Conservation (phyloP, 2,329 filamentous ascomycete genomes). For the Alternaria novae-zelandiae region DNA sequence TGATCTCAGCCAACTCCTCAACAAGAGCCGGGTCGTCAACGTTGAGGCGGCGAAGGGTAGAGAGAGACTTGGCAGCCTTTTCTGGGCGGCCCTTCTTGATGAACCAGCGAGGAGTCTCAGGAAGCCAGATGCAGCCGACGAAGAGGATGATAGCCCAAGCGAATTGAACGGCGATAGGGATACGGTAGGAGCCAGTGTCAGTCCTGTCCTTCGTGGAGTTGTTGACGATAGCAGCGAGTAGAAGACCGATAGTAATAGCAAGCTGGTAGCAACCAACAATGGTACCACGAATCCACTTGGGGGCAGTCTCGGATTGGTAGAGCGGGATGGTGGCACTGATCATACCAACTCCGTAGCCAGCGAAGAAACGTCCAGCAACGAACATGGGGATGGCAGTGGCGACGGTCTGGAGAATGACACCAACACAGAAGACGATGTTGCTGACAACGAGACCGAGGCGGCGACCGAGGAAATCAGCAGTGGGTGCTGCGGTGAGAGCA, state of each 20-base stretch:
- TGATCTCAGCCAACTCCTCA: slow-evolving; percentile 67
- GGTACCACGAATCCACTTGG: slow-evolving; percentile 75
- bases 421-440: slow-evolving; percentile 47
- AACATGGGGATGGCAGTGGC: slow-evolving; percentile 47
- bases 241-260: slow-evolving; percentile 73
- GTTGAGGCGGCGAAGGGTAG: slow-evolving; percentile 66
- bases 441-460: slow-evolving; percentile 63
- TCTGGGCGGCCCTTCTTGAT: slow-evolving; percentile 69
- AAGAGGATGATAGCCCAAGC: slow-evolving; percentile 74
- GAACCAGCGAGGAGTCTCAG: slow-evolving; percentile 77
- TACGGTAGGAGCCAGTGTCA: slow-evolving; percentile 72
- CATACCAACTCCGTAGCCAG: slow-evolving; percentile 51
- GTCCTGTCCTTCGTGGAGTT: slow-evolving; percentile 65
- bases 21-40: slow-evolving; percentile 64
- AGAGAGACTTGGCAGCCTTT: slow-evolving; percentile 68
- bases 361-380: slow-evolving; percentile 51
- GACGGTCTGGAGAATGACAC: slow-evolving; percentile 49
- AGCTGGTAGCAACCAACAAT: slow-evolving; percentile 74
- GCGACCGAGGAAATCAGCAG: slow-evolving; percentile 72
- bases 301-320: slow-evolving; percentile 75
- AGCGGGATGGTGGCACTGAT: slow-evolving; percentile 61
- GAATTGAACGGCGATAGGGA: slow-evolving; percentile 77
- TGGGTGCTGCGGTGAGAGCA: slow-evolving; percentile 70
- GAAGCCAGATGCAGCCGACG: slow-evolving; percentile 66
- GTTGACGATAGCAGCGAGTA: slow-evolving; percentile 71